phyloP scores from a whole-genome alignment of 768 basidiomycete species.

The Suillus subaureus region DNA sequence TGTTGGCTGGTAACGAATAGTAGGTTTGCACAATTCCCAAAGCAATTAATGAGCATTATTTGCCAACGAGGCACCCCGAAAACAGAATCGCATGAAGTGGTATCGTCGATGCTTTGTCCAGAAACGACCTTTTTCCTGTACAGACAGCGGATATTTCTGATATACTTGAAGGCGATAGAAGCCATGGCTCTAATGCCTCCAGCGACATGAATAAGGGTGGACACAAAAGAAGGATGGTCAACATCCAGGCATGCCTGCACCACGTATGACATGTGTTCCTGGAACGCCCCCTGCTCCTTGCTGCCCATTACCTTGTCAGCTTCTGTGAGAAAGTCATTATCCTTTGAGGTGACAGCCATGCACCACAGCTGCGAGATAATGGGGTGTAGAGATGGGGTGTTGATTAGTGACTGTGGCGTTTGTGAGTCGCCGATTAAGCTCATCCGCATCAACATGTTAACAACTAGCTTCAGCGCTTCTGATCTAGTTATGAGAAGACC shows the following conservation, averaged over 20 bases:
- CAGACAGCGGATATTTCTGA: slow-evolving; percentile 5
- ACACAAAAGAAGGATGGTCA: neutral
- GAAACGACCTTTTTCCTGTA: slow-evolving; percentile 2
- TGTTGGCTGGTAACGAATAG: slow-evolving; percentile 4
- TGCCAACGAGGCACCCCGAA: slow-evolving; percentile 3
- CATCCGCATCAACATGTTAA: slow-evolving; percentile 8
- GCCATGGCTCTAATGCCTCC: slow-evolving; percentile 2
- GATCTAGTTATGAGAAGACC: slow-evolving; percentile 9
- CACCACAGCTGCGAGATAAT: slow-evolving; percentile 5
- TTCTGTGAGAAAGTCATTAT: slow-evolving; percentile 1
- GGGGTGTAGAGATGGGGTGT: slow-evolving; percentile 3
- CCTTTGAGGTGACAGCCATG: slow-evolving; percentile 6
- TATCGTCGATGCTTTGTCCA: slow-evolving; percentile 7
- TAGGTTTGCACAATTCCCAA: slow-evolving; percentile 8
- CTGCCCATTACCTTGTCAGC: slow-evolving; percentile 9
- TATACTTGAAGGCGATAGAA: slow-evolving; percentile 1
- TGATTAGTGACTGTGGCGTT: slow-evolving; percentile 6
- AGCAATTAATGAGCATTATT: slow-evolving; percentile 7
- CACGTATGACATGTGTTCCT: slow-evolving; percentile 9
- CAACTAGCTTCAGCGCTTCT: slow-evolving; percentile 6
- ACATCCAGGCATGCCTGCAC: slow-evolving; percentile 8
- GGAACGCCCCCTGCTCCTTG: slow-evolving; percentile 5
- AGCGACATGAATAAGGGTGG: slow-evolving; percentile 8
- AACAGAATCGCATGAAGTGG: neutral
- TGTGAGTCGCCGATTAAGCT: neutral